Conservation (phyloP, 768 basidiomycete genomes). For the Amanita thiersii region DNA sequence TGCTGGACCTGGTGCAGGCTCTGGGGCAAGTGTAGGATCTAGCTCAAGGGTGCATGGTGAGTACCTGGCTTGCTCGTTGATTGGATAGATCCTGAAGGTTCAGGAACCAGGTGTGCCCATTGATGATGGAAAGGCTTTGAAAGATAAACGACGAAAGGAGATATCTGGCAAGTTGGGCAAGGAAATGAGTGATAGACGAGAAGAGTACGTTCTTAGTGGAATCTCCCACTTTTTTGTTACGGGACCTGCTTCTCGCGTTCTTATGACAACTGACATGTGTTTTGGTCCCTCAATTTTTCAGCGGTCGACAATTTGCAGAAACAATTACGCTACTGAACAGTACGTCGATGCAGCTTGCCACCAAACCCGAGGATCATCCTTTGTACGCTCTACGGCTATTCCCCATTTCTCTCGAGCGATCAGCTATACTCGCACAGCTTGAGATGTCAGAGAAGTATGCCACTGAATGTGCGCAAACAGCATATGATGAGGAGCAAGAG, state of each 20-base stretch:
- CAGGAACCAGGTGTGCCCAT: constrained; percentile 11
- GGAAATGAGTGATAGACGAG: constrained; percentile 66
- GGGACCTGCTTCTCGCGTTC: constrained; percentile 5
- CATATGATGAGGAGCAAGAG: constrained; percentile 73
- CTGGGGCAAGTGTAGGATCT: too few species aligned
- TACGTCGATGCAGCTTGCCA: constrained; percentile 53
- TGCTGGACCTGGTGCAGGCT: too few species aligned
- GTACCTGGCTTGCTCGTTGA: constrained; percentile 8
- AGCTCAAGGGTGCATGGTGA: constrained; percentile 33
- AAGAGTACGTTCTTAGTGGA: constrained; percentile 57
- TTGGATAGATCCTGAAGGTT: constrained; percentile 4
- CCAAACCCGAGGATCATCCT: constrained; percentile 56
- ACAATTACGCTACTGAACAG: constrained; percentile 52
- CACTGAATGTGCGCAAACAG: constrained; percentile 57
- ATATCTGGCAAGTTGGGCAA: constrained; percentile 62
- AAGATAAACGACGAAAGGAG: constrained; percentile 64
- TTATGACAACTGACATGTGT: constrained; percentile 6
- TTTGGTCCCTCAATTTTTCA: constrained; percentile 17
- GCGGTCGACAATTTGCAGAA: constrained; percentile 56
- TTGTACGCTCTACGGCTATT: constrained; percentile 67
- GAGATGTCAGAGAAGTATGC: constrained; percentile 61
- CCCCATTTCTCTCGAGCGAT: constrained; percentile 68
- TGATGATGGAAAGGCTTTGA: constrained; percentile 41
- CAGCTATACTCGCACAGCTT: constrained; percentile 60
- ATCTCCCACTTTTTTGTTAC: constrained; percentile 9